Evolutionary conservation across 2,329 filamentous ascomycete species (phyloP).

Genomic region (Sarocladium strictum): DNA sequence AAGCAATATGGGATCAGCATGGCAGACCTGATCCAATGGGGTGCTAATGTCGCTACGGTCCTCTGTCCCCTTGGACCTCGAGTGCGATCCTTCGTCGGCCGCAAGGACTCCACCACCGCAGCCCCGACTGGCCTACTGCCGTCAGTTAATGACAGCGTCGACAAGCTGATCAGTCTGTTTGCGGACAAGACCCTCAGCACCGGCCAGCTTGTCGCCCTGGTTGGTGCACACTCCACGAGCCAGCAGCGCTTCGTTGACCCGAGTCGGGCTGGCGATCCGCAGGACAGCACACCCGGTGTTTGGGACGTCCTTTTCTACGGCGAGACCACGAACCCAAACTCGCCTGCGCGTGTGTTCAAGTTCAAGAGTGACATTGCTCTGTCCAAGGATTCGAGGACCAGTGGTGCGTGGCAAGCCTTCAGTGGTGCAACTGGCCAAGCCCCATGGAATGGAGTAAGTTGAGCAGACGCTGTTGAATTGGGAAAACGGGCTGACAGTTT

Average conservation of each 20-base stretch:
- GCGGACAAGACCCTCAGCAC: slow-evolving; percentile 43
- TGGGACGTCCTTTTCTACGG: slow-evolving; percentile 46
- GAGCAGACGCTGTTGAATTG: background rate
- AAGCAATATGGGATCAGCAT: slow-evolving; percentile 31
- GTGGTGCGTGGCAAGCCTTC: slow-evolving; percentile 29
- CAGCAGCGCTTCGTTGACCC: slow-evolving; percentile 38
- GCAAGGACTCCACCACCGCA: slow-evolving; percentile 33
- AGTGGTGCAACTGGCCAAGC: slow-evolving; percentile 22
- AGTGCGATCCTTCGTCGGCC: slow-evolving; percentile 41
- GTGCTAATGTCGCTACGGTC: slow-evolving; percentile 38
- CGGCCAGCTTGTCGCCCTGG: slow-evolving; percentile 40
- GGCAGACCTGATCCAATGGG: slow-evolving; percentile 47
- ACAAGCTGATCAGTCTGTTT: slow-evolving; percentile 40
- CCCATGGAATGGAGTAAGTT: slow-evolving; percentile 33
- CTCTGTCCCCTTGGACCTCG: slow-evolving; percentile 34
- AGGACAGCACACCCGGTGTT: slow-evolving; percentile 44
- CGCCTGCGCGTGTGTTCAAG: slow-evolving; percentile 28
- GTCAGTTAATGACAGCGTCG: slow-evolving; percentile 33
- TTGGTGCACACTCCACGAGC: slow-evolving; percentile 45
- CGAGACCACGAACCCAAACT: slow-evolving; percentile 22
- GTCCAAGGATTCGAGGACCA: slow-evolving; percentile 22
- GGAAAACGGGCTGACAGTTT: background rate
- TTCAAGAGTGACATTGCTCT: slow-evolving; percentile 35
- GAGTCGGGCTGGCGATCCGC: slow-evolving; percentile 32
- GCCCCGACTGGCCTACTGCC: slow-evolving; percentile 36